Percentiles rank a stretch among this genome's conserved stretches.
phyloP scores from a whole-genome alignment of 345 rosid genomes.

The Salix arbutifolia region DNA sequence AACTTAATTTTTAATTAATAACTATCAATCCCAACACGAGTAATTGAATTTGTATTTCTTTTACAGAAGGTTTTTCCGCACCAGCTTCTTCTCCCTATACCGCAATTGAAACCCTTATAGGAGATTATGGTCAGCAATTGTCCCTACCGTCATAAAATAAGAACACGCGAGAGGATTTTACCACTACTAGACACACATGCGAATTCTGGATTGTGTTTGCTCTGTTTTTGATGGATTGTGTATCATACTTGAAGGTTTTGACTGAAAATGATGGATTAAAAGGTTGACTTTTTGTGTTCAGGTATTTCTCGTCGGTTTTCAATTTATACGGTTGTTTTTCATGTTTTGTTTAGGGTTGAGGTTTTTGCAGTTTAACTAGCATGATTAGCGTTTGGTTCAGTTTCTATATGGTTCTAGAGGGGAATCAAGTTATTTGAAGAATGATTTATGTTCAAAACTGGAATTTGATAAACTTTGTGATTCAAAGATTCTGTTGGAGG shows the following conservation, averaged over 20 bases:
- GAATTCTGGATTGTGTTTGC: not conserved
- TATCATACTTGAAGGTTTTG: conserved; percentile 36
- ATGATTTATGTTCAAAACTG: conserved; percentile 15
- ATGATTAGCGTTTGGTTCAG: conserved; percentile 21
- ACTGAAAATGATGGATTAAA: conserved; percentile 26
- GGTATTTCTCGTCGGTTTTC: conserved; percentile 33
- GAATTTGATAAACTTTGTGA: conserved; percentile 12
- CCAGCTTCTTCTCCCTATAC: no score
- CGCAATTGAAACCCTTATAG: no score
- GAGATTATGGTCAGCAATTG: no score
- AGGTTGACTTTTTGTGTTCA: conserved; percentile 33
- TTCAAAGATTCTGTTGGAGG: conserved; percentile 19
- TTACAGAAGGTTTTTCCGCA: no score
- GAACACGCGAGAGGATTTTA: not conserved
- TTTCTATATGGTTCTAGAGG: conserved; percentile 12
- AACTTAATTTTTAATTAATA: no score
- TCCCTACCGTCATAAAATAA: no score
- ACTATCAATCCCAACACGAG: no score
- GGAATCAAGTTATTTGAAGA: conserved; percentile 16
- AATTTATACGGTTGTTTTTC: conserved; percentile 34
- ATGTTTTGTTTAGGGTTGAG: conserved; percentile 36
- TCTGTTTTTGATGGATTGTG: conserved; percentile 38
- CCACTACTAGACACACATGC: not conserved
- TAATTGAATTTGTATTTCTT: no score
- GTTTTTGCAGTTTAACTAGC: conserved; percentile 26